Evolutionary conservation across 148 eudicot species (phyloP).

Genomic region (Vaccinium darrowii): DNA sequence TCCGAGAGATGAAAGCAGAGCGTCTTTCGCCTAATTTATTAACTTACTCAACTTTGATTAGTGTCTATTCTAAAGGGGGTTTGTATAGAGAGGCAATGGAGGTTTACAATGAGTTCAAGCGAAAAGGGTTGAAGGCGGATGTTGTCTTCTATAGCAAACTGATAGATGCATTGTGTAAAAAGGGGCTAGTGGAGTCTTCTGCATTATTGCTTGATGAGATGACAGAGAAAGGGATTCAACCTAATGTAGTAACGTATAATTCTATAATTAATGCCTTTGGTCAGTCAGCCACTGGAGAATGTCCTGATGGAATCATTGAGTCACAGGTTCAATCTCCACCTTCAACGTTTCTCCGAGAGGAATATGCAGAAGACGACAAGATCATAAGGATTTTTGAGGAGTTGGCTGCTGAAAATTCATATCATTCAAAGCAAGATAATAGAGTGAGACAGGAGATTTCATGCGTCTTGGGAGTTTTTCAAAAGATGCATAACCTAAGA

Average conservation of each 20-base stretch:
- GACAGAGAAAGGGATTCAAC: conserved; percentile 85
- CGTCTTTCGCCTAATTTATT: conserved; percentile 65
- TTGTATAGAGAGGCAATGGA: conserved; percentile 70
- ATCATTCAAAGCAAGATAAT: conserved; percentile 32
- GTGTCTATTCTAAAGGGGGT: conserved; percentile 80
- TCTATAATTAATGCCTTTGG: conserved; percentile 97
- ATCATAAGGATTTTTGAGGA: conserved; percentile 69
- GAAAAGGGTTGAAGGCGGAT: conserved; percentile 81
- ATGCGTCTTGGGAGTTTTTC: conserved; percentile 78
- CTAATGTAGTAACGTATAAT: conserved; percentile 94
- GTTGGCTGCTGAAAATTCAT: conserved; percentile 55
- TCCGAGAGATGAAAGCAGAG: conserved; percentile 63
- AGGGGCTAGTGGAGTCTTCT: conserved; percentile 79
- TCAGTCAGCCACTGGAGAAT: conserved; percentile 47
- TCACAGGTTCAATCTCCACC: conserved; percentile 31
- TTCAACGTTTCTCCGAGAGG: conserved; percentile 22
- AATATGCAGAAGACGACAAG: conserved; percentile 40
- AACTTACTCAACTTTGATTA: conserved; percentile 84
- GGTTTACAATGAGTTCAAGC: conserved; percentile 70
- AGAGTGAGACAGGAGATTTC: conserved; percentile 53
- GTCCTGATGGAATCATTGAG: conserved; percentile 23
- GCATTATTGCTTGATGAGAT: conserved; percentile 81
- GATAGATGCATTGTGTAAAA: conserved; percentile 90
- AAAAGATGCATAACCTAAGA: conserved; percentile 82
- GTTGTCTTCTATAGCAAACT: conserved; percentile 93